A percentile compares a stretch with the other conserved stretches of the same genome.
Conservation (phyloP, 768 basidiomycete genomes). For the Thelephora aurantiotincta region DNA sequence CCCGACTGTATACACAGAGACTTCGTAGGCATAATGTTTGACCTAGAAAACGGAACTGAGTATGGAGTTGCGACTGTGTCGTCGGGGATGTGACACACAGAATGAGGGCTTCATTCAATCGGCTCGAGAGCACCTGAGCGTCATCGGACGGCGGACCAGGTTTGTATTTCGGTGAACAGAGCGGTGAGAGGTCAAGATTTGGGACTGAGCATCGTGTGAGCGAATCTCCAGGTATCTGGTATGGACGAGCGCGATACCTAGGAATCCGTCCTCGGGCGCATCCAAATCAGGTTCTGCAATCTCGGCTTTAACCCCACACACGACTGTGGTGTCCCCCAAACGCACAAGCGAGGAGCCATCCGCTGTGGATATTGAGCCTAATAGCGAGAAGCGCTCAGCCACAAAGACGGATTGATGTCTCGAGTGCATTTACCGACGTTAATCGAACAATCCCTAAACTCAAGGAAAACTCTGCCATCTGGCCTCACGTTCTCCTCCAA, state of each 20-base stretch:
- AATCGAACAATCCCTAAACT: slow-evolving; percentile 63
- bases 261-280: slow-evolving; percentile 57
- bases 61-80: slow-evolving; percentile 1
- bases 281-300: slow-evolving; percentile 84
- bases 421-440: slow-evolving; percentile 53
- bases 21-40: slow-evolving; percentile 45
- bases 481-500: slow-evolving; percentile 65
- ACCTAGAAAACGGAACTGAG: slow-evolving; percentile 26
- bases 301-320: slow-evolving; percentile 94
- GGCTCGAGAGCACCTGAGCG: slow-evolving; percentile 80
- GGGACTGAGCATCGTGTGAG: slow-evolving; percentile 44
- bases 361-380: slow-evolving; percentile 90
- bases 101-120: slow-evolving; percentile 64
- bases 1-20: slow-evolving; percentile 71
- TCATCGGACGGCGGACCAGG: slow-evolving; percentile 93
- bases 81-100: slow-evolving; percentile 32
- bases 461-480: slow-evolving; percentile 59
- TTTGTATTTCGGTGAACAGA: slow-evolving; percentile 89
- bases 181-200: slow-evolving; percentile 85
- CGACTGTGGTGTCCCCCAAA: slow-evolving; percentile 85
- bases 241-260: slow-evolving; percentile 38
- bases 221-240: neutral
- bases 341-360: slow-evolving; percentile 86
- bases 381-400: neutral
- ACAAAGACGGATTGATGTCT: neutral